These are phyloP conservation scores for Vigna nakashimae DNA, from an alignment of 306 rosid species.

Conservation along the genomic window DNA sequence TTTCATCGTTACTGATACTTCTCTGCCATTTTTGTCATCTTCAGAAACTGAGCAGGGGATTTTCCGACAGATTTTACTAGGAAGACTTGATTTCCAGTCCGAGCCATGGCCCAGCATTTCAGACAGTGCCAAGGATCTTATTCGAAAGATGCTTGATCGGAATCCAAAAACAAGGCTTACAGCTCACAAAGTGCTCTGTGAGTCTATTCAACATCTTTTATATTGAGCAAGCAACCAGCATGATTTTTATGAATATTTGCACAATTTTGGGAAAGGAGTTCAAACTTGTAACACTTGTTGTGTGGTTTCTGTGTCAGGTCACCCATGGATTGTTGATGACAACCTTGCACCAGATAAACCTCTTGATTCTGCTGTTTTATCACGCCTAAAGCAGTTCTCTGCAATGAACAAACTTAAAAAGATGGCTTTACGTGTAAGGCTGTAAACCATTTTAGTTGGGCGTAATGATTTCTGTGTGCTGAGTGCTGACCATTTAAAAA, in stretches of 20 bases:
- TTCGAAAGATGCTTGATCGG: constrained; percentile 62
- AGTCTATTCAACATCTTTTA: constrained; percentile 34
- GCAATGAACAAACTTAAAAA: constrained; percentile 74
- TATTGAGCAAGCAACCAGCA: constrained; percentile 12
- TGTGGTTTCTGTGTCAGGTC: constrained; percentile 53
- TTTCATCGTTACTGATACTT: constrained; percentile 41
- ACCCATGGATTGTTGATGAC: constrained; percentile 69
- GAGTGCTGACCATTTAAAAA: constrained; percentile 23
- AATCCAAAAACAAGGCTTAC: constrained; percentile 57
- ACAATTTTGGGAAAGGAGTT: not conserved
- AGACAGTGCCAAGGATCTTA: constrained; percentile 66
- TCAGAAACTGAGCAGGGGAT: constrained; percentile 65
- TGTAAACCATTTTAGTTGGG: constrained; percentile 23
- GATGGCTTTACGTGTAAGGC: constrained; percentile 71
- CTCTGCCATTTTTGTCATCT: constrained; percentile 17
- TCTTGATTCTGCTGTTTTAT: constrained; percentile 68
- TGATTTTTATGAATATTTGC: constrained; percentile 19
- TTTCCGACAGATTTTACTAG: constrained; percentile 57
- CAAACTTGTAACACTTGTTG: constrained; percentile 13
- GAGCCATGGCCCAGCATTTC: constrained; percentile 74
- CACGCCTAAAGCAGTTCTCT: constrained; percentile 67
- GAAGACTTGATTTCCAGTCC: constrained; percentile 60
- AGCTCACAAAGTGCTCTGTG: constrained; percentile 60
- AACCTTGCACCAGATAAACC: constrained; percentile 66
- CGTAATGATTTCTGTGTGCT: constrained; percentile 9